Evolutionary conservation across 2,329 filamentous ascomycete genomes (phyloP).

Genomic region (Incumbomyces lentus): DNA sequence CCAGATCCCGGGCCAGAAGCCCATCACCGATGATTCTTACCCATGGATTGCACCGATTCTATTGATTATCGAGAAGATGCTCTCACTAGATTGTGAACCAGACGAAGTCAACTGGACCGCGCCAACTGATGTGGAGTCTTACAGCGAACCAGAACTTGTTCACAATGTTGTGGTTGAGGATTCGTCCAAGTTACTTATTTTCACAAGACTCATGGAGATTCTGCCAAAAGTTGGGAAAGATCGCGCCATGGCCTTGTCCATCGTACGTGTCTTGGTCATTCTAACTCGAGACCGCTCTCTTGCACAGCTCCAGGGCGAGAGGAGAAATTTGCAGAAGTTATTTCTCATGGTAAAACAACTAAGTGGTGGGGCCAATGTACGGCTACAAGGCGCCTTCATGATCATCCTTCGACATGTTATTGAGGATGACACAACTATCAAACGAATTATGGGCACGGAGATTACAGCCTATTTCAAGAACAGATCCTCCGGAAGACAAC

Average conservation of each 20-base stretch:
- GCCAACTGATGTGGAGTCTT: conserved; percentile 35
- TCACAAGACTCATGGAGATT: conserved; percentile 70
- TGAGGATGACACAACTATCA: conserved; percentile 83
- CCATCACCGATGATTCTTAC: conserved; percentile 61
- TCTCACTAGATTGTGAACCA: conserved; percentile 83
- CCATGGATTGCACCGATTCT: conserved; percentile 89
- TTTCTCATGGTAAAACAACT: conserved; percentile 96
- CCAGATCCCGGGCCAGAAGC: conserved; percentile 44
- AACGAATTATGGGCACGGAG: conserved; percentile 83
- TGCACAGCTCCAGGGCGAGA: conserved; percentile 69
- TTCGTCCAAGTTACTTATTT: conserved; percentile 58
- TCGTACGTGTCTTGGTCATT: conserved; percentile 74
- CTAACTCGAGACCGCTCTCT: conserved; percentile 69
- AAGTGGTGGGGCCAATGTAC: conserved; percentile 64
- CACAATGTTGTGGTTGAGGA: conserved; percentile 52
- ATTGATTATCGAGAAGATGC: conserved; percentile 75
- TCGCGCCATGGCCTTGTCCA: conserved; percentile 69
- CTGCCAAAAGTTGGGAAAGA: conserved; percentile 82
- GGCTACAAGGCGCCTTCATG: conserved; percentile 64
- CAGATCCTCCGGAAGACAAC: conserved; percentile 40
- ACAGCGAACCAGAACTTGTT: conserved; percentile 45
- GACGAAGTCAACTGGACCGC: conserved; percentile 51
- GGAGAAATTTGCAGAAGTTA: conserved; percentile 75
- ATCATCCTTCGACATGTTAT: conserved; percentile 83
- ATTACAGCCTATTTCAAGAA: conserved; percentile 67